Conservation (phyloP, 345 rosid species). For the Lumnitzera littorea region DNA sequence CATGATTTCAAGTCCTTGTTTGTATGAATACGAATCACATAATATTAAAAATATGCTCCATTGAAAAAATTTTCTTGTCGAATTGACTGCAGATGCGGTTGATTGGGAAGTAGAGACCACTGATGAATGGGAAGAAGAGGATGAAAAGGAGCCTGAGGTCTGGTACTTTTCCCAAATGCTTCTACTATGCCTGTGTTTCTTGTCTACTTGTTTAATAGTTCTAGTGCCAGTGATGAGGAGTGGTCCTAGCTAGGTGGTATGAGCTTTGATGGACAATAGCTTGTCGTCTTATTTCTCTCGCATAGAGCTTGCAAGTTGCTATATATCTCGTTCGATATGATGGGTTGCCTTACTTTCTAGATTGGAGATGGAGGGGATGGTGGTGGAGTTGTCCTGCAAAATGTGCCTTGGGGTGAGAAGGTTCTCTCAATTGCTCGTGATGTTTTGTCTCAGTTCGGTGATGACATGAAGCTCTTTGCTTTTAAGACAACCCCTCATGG, state of each 20-base stretch:
- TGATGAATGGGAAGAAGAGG: constrained; percentile 83
- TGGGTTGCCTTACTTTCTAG: constrained; percentile 20
- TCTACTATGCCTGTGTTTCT: neutral
- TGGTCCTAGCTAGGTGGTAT: too few relatives aligned
- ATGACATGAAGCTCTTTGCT: constrained; percentile 55
- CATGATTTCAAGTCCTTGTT: too few relatives aligned
- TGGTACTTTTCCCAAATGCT: constrained; percentile 1
- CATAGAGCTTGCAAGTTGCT: too few relatives aligned
- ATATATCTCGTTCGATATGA: too few relatives aligned
- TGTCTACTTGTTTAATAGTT: constrained; percentile 7
- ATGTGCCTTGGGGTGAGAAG: constrained; percentile 66
- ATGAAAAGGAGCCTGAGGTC: constrained; percentile 58
- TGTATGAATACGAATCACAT: too few relatives aligned
- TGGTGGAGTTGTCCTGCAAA: constrained; percentile 71
- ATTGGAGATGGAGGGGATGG: constrained; percentile 88
- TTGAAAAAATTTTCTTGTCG: neutral
- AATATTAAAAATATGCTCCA: too few relatives aligned
- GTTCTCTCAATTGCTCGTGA: constrained; percentile 57
- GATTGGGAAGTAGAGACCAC: constrained; percentile 41
- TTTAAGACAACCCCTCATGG: constrained; percentile 79
- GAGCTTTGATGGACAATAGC: too few relatives aligned
- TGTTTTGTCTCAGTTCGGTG: constrained; percentile 35
- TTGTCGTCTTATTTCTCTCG: too few relatives aligned
- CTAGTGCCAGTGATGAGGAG: neutral
- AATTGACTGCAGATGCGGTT: constrained; percentile 33